Percentiles rank a stretch among this genome's conserved stretches.
phyloP scores from a whole-genome alignment of 2,329 filamentous ascomycete genomes.

The Beauveria caledonica region DNA sequence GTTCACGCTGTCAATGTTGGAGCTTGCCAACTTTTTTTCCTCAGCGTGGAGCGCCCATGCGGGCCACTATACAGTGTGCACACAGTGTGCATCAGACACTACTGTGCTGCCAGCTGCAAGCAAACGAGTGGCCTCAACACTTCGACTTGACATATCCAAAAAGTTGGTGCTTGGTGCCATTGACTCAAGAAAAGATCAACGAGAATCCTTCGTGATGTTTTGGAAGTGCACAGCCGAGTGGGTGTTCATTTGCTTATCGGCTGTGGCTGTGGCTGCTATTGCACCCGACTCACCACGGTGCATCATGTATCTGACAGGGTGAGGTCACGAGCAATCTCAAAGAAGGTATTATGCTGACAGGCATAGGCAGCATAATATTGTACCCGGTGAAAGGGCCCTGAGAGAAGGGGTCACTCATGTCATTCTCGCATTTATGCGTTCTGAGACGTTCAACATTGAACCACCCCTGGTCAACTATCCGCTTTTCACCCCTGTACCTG shows the following conservation, averaged over 20 bases:
- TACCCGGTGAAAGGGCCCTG: conserved; percentile 28
- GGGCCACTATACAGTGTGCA: conserved; percentile 2
- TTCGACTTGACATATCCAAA: too few relatives aligned
- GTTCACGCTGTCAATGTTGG: not conserved
- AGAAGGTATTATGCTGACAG: not conserved
- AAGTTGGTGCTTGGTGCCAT: too few relatives aligned
- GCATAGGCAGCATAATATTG: conserved; percentile 38
- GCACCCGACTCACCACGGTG: not conserved
- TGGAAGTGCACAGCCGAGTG: not conserved
- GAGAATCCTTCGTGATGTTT: not conserved
- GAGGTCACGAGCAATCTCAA: conserved; percentile 6
- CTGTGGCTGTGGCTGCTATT: not conserved
- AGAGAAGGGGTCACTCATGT: conserved; percentile 46
- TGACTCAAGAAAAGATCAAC: too few relatives aligned
- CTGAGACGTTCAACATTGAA: conserved; percentile 41
- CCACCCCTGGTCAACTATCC: conserved; percentile 32
- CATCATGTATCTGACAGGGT: conserved; percentile 42
- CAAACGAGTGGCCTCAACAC: not conserved
- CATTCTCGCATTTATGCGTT: conserved; percentile 49
- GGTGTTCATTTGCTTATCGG: not conserved
- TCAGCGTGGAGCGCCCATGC: not conserved
- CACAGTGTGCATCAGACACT: not conserved
- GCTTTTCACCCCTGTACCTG: conserved; percentile 43
- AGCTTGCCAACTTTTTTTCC: not conserved
- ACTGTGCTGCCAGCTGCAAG: not conserved